phyloP scores from a whole-genome alignment of 805 yeast genomes.

The Starmerella riodocensis region DNA sequence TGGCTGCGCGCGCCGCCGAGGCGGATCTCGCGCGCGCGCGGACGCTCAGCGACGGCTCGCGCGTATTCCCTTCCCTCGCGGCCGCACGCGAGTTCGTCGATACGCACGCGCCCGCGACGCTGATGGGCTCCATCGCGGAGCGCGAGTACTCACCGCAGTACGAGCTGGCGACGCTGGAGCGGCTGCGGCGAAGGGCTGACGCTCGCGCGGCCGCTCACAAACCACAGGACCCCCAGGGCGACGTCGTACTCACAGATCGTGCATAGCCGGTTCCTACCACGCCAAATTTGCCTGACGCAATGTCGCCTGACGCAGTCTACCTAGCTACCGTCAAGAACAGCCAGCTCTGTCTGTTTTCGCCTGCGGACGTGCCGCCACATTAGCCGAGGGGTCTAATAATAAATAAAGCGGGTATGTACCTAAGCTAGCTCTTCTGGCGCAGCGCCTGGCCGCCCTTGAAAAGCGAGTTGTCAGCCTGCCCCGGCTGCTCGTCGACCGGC shows the following conservation, averaged over 20 bases:
- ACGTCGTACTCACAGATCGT: too few species aligned
- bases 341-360: too few species aligned
- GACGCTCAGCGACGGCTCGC: slow-evolving; percentile 3
- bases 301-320: too few species aligned
- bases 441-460: slow-evolving; percentile 5
- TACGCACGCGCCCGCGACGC: slow-evolving; percentile 4
- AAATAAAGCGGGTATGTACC: too few species aligned
- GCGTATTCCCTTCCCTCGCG: slow-evolving; percentile 6
- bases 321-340: too few species aligned
- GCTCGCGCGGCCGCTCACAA: too few species aligned
- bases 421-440: slow-evolving; percentile 1
- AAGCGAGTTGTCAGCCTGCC: slow-evolving; percentile 17
- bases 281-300: too few species aligned
- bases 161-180: slow-evolving; percentile 6
- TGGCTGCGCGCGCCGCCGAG: neutral
- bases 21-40: neutral
- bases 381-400: too few species aligned
- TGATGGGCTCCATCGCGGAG: neutral
- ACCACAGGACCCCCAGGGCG: too few species aligned
- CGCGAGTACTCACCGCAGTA: slow-evolving; percentile 3
- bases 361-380: too few species aligned
- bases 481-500: slow-evolving; percentile 29
- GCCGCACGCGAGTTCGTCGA: slow-evolving; percentile 15
- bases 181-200: neutral
- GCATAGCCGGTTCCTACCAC: too few species aligned